Base-by-base conservation (phyloP, 495 filamentous ascomycete genomes). In the Penicillium samsonianum region DNA sequence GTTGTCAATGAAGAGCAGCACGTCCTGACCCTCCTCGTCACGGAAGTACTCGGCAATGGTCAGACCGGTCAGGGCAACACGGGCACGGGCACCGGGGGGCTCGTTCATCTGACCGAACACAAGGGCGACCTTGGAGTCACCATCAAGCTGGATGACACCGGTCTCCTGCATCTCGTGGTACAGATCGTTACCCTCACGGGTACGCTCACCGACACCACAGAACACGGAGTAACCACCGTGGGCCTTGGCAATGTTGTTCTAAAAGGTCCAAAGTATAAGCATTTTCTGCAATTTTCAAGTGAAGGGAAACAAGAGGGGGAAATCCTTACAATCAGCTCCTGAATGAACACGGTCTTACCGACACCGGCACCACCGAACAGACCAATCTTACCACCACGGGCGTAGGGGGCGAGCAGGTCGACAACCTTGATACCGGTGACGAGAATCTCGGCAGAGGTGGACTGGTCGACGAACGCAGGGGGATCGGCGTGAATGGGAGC, bases 161-260 rank as follows among this genome's bases (percentile, higher is more conserved):
- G 94, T 98, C 84, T 98, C 92, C 84, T 98, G 94, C 94, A 98
- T 98, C 89, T 98, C 94, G 84, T 98, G 95, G 89, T 98, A 98
- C 85, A 98, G 81, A 88, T 98, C 94, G 87, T 98, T 98, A 87
- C 94, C 94, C 87, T 98, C 94, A 89, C 94, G 94, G 72, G 94
- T 98, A 84, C 94, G 94, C 89, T 98, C 94, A 71, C 94, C 94
- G 79, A 98, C 94, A 91, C 94, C 94, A 75, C 90, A 96, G 88
- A 98, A 98, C 70, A 98, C 95, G 64, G 94, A 98, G 89, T 95
- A 98, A 93, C 94, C 94, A 94, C 94, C 95, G 83, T 98, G 94
- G 69, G 94, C 94, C 87, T 98, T 98, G 81, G 94, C 94, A 72
- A 98, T 97, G 87, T 98, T 98, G 90, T 98, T 98, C 86, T 89